Conservation (phyloP, 768 basidiomycete species). For the Filobasidium floriforme region DNA sequence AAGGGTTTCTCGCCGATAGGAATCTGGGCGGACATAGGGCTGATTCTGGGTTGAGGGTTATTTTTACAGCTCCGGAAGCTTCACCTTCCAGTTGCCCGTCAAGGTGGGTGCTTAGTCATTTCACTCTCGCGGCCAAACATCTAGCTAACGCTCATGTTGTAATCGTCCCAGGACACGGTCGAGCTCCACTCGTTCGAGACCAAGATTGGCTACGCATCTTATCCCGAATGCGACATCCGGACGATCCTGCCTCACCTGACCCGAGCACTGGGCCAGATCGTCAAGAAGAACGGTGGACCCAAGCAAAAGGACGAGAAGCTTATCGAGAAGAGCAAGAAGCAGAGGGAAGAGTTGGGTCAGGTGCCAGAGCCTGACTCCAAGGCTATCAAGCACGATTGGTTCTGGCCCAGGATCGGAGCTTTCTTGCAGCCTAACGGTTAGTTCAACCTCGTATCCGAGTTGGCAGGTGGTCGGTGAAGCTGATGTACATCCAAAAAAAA, state of each 20-base stretch:
- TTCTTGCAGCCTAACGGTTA: conserved; percentile 53
- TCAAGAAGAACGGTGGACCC: conserved; percentile 21
- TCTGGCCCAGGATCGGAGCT: conserved; percentile 70
- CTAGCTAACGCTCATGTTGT: background rate
- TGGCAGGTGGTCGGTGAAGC: background rate
- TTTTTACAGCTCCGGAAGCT: conserved; percentile 37
- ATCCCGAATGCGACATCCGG: conserved; percentile 42
- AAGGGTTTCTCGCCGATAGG: background rate
- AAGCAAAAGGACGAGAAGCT: conserved; percentile 22
- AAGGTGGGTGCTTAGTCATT: no score
- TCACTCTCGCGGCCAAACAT: no score
- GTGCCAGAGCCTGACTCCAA: conserved; percentile 34
- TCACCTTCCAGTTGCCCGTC: conserved; percentile 42
- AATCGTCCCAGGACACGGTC: conserved; percentile 26
- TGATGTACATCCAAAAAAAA: conserved; percentile 19
- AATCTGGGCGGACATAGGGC: background rate
- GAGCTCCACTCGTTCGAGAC: conserved; percentile 45
- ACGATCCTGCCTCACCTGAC: conserved; percentile 40
- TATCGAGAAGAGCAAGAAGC: conserved; percentile 29
- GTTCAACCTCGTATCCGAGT: background rate
- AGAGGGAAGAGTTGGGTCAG: conserved; percentile 25
- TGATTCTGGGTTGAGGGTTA: background rate
- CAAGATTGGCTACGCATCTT: conserved; percentile 37
- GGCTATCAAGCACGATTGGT: conserved; percentile 65
- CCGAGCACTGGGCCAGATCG: conserved; percentile 32